Evolutionary conservation across 2,329 filamentous ascomycete species (phyloP).

Genomic region (Neofusicoccum kwambonambiense): DNA sequence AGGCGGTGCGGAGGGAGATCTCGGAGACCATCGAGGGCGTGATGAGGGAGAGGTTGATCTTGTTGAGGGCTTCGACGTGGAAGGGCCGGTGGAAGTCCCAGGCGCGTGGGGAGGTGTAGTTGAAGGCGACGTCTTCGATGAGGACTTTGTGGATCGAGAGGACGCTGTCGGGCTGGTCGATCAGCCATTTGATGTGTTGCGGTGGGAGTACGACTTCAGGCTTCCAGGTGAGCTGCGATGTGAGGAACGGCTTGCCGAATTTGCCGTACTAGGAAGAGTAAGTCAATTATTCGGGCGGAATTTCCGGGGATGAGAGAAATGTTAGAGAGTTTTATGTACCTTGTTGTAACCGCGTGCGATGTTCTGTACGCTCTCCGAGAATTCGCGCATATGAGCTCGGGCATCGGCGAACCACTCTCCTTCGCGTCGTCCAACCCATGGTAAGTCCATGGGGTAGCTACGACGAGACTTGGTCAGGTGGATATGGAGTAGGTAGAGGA

Average conservation of each 20-base stretch:
- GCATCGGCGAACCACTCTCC: not conserved
- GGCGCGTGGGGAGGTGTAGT: not conserved
- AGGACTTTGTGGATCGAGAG: constrained; percentile 14
- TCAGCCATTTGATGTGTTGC: not conserved
- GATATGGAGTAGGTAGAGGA: not conserved
- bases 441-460: not conserved
- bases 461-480: not conserved
- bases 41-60: constrained; percentile 8
- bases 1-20: not conserved
- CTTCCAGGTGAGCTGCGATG: not conserved
- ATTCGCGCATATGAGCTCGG: not conserved
- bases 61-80: constrained; percentile 16
- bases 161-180: constrained; percentile 13
- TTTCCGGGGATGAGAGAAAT: not conserved
- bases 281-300: not conserved
- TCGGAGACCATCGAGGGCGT: constrained; percentile 2
- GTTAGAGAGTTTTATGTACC: not conserved
- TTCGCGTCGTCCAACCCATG: not conserved
- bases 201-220: constrained; percentile 10
- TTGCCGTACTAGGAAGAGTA: not conserved
- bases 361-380: not conserved
- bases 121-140: constrained; percentile 3
- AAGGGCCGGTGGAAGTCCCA: constrained; percentile 13
- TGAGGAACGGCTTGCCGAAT: not conserved
- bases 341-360: not conserved